Base-by-base conservation (phyloP, 257 asterid species). In the Gentiana straminea region DNA sequence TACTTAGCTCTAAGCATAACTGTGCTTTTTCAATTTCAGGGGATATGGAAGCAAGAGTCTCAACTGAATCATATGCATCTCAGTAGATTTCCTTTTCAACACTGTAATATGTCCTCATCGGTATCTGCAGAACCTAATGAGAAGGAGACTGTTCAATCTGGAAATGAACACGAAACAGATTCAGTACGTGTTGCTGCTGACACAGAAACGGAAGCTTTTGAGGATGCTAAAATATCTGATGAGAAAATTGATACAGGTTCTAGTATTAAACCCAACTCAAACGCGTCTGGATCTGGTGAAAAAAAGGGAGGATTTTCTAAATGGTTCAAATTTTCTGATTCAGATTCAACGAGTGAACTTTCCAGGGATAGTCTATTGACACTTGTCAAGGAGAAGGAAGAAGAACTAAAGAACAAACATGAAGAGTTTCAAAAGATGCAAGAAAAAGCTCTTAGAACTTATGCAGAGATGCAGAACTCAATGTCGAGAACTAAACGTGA, bases 401-500 rank as follows among this genome's bases (percentile, higher is more conserved):
- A 76, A 58, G 65, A 71, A 59, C 67, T 89, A 66, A 65, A 50
- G 59, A 47, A 54, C 44, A 85, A 85, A 72, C 79, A 70, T 57
- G 75, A 73, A 59, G 95, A 89, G 70, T 62, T 81, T 59, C 76
- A 75, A 67, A 55, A 62, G 52, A 70, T 80, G 82, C 80, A 86
- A 72, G 95, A 89, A 65, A 83, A 81, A 75, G 82, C 73, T 58
- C 75, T 89, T 56, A 78, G 95, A 50, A 54, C 86, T 24, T 73
- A 59, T 49, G 95, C 97, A 6, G 97, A 89, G 71, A 77, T 80
- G 92, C 92, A 89, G 69, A 89, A 89, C 57, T 75, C 82, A 49
- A 84, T 81, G 82, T 85, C 71, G 47, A 86, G 97, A 49, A 75
- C 80, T 33, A 79, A 73, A 66, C 93, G 97, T 11, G 95, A 89